Base-by-base conservation (phyloP, 306 rosid genomes). In the Trifolium dubium region DNA sequence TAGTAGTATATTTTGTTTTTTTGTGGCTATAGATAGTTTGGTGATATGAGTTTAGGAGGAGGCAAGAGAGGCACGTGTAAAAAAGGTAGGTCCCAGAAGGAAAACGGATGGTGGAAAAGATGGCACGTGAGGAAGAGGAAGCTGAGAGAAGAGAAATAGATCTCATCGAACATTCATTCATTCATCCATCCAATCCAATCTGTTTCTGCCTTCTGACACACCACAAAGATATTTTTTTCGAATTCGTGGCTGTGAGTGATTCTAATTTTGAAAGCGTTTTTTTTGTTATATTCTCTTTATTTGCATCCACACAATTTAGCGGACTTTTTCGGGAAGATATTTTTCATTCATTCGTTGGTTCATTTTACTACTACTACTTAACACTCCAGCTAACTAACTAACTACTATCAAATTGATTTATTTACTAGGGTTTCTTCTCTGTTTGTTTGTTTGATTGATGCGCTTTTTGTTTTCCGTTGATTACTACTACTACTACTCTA, bases 191-290 rank as follows among this genome's bases (percentile, higher is more conserved):
- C 31, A 55, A 19, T 64, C 13, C 40, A 37, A 37, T 37, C 40
- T 37, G 40, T 37, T 37, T 37, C 40, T 37, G 40, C 40, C 40
- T 37, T 12, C 18, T 50, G 11, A n/a, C 41, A 60, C 54, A 13
- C 15, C 29, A 46, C 28, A 8, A 46, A 79, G 88, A 88, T 88
- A 85, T 85, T 87, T 85, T 78, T 37, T 6, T 9, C 2, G 77
- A 4, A 11, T 44, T 44, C n/a, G 77, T 79, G 87, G 89, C 37
- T 74, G 81, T 50, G 67, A 75, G 32, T 46, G 8, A 71, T 37
- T 4, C 5, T n/a, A 44, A 8, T 9, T 11, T 44, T 4, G 5
- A 44, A 44, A 44, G 50, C 7, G 12, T 6, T 44, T 44, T 44
- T 43, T 41, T 10, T 10, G 2, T 12, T 3, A 5, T 44, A 11